phyloP scores from a whole-genome alignment of 2,329 filamentous ascomycete genomes.

The Mycosphaerella sp. region DNA sequence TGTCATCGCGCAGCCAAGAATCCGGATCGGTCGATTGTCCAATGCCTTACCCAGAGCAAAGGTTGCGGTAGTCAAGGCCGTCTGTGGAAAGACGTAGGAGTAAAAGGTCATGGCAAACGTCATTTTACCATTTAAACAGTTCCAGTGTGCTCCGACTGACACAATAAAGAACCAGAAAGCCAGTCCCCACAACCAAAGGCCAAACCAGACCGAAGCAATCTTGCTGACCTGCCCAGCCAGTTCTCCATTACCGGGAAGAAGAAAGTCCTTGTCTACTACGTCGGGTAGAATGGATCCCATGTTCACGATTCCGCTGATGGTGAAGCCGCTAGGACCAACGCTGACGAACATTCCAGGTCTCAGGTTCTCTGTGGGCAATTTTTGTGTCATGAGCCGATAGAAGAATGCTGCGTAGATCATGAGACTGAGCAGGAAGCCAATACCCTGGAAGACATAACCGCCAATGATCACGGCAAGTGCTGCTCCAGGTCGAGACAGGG shows the following conservation, averaged over 20 bases:
- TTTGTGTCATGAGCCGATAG: constrained; percentile 83
- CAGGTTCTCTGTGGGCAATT: constrained; percentile 67
- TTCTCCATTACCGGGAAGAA: constrained; percentile 47
- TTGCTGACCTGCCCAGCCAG: constrained; percentile 51
- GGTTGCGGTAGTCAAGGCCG: constrained; percentile 56
- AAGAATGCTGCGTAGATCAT: constrained; percentile 83
- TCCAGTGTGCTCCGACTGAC: constrained; percentile 68
- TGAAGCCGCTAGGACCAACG: constrained; percentile 69
- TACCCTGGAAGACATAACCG: constrained; percentile 57
- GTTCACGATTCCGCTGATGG: constrained; percentile 53
- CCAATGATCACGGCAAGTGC: constrained; percentile 54
- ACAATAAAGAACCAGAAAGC: constrained; percentile 80
- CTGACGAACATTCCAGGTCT: constrained; percentile 81
- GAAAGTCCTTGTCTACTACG: constrained; percentile 49
- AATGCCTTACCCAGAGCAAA: constrained; percentile 58
- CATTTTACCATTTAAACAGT: constrained; percentile 57
- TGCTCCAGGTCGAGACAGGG: constrained; percentile 29
- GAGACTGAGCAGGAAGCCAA: constrained; percentile 59
- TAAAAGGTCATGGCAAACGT: constrained; percentile 83
- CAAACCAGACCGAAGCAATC: constrained; percentile 56
- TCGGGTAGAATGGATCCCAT: constrained; percentile 50
- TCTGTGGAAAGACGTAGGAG: constrained; percentile 77
- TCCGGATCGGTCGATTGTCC: constrained; percentile 48
- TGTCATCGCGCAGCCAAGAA: constrained; percentile 64
- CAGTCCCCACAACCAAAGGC: constrained; percentile 77